Evolutionary conservation across 805 yeast species (phyloP).

Genomic region (Clavispora phyllophila): DNA sequence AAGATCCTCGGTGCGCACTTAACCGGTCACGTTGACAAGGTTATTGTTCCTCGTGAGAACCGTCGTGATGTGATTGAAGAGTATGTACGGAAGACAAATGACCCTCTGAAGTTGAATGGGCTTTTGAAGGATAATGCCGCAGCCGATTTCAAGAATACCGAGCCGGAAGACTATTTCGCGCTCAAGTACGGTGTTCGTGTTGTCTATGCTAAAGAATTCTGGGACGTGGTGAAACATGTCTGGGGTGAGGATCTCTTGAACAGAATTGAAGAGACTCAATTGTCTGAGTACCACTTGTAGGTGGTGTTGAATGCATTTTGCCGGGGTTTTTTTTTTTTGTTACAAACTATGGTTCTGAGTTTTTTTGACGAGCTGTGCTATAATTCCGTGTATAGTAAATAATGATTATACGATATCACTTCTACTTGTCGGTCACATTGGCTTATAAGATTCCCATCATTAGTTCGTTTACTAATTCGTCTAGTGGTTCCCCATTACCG

Average conservation of each 20-base stretch:
- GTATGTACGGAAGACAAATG: slow-evolving; percentile 35
- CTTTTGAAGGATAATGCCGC: slow-evolving; percentile 33
- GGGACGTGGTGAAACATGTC: slow-evolving; percentile 68
- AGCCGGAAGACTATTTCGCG: slow-evolving; percentile 47
- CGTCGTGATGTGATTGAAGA: slow-evolving; percentile 64
- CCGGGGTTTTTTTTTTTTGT: no score
- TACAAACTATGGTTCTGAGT: no score
- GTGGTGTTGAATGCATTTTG: no score
- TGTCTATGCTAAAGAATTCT: slow-evolving; percentile 66
- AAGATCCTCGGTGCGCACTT: slow-evolving; percentile 76
- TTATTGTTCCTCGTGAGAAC: slow-evolving; percentile 68
- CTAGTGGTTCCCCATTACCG: no score
- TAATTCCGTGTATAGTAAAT: no score
- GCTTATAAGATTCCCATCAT: no score
- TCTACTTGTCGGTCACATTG: no score
- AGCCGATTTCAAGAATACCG: slow-evolving; percentile 27
- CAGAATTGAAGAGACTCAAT: slow-evolving; percentile 12
- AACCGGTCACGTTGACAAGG: slow-evolving; percentile 50
- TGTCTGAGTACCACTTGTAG: slow-evolving; percentile 12
- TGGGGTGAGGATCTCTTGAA: slow-evolving; percentile 51
- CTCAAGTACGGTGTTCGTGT: slow-evolving; percentile 56
- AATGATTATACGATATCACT: no score
- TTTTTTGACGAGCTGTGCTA: no score
- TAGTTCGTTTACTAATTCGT: no score
- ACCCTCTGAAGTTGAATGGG: slow-evolving; percentile 27